Percentiles rank a stretch among this genome's conserved stretches.
phyloP scores from a whole-genome alignment of 805 yeast species.

The Nakazawaea peltata region DNA sequence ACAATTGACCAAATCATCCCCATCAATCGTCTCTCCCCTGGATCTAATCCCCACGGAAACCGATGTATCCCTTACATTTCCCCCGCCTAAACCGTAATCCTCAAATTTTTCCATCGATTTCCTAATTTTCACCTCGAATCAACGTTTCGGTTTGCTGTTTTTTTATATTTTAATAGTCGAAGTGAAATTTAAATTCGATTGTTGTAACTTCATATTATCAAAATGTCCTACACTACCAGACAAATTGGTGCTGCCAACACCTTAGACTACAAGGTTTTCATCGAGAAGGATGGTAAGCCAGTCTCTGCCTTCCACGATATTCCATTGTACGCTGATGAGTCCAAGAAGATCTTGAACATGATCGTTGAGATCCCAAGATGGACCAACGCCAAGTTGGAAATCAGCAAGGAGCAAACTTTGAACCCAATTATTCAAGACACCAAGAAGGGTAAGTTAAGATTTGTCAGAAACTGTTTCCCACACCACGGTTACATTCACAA shows the following conservation, averaged over 20 bases:
- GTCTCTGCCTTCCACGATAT: slow-evolving; percentile 94
- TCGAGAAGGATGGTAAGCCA: slow-evolving; percentile 90
- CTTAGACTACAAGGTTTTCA: slow-evolving; percentile 82
- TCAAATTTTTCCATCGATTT: no score
- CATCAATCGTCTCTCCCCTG: no score
- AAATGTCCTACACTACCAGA: slow-evolving; percentile 79
- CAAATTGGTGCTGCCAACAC: slow-evolving; percentile 95
- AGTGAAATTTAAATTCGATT: no score
- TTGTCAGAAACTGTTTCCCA: slow-evolving; percentile 96
- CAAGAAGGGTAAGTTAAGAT: slow-evolving; percentile 93
- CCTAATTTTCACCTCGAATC: no score
- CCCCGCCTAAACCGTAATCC: no score
- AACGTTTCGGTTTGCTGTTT: no score
- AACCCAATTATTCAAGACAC: slow-evolving; percentile 97
- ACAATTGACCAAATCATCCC: no score
- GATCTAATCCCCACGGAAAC: no score
- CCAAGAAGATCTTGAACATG: slow-evolving; percentile 71
- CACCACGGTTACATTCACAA: slow-evolving; percentile 98
- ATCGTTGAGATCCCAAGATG: slow-evolving; percentile 97
- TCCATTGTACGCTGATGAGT: slow-evolving; percentile 89
- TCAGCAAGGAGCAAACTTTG: slow-evolving; percentile 71
- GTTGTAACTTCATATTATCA: no score
- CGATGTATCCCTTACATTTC: no score
- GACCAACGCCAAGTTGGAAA: slow-evolving; percentile 96
- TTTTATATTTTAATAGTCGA: neutral